Base-by-base conservation (phyloP, 306 rosid species). In the Mimosa pudica region DNA sequence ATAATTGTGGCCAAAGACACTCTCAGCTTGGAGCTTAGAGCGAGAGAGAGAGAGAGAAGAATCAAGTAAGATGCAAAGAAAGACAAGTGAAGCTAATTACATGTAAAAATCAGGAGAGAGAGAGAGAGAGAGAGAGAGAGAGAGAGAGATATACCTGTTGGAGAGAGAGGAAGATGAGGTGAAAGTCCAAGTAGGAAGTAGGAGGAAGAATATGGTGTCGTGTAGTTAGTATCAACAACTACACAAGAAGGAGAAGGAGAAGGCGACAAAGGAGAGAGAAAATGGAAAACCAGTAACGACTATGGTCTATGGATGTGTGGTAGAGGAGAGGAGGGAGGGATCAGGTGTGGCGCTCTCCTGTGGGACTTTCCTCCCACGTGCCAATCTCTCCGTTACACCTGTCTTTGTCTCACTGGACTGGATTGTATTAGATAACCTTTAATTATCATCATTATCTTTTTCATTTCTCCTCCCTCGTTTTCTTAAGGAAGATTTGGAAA, bases 121-220 rank as follows among this genome's bases (percentile, higher is more conserved):
- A 45, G 55, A 12, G 17, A 13, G 42, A 38, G 65, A 38, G 64
- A 65, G 87, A 81, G 73, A n/a, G n/a, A n/a, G 80, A 81, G 83
- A 79, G 70, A 73, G 72, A 69, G 82, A 58, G 78, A 57, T 67
- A 63, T 77, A 92, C 97, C 93, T 88, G 90, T 55, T 84, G 5
- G 42, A 38, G 65, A 38, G 64, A 65, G 87, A 81, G 73, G 76
- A 77, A 13, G 55, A 82, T 88, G 93, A 90, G 90, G 90, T 89
- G 92, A 88, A 90, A 86, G 88, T 89, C 96, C 96, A 92, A 90
- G 77, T 85, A 87, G 95, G 83, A 84, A 64, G 68, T 54, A 68
- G 8, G 32, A 8, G 48, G 48, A 69, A 33, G 47, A 38, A 54
- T 30, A 17, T 32, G 67, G 33, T 44, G 45, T 70, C 62, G 62